A percentile compares a stretch with the other conserved stretches of the same genome.
Evolutionary conservation across 2,329 filamentous ascomycete genomes (phyloP).

Genomic region (Fusarium globosum): DNA sequence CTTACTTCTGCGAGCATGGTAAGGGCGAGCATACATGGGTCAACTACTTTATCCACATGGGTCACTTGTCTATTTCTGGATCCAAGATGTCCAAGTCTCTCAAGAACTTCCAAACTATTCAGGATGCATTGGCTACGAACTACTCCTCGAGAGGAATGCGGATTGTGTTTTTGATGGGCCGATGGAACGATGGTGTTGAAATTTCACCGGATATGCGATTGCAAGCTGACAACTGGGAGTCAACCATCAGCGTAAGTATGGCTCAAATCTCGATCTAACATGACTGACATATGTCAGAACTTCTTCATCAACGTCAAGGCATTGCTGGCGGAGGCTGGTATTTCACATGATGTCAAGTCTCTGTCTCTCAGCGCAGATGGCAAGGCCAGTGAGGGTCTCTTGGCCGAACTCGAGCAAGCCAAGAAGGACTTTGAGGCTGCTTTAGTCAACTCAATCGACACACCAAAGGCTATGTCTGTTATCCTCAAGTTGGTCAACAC

Average conservation of each 20-base stretch:
- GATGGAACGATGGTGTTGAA: slow-evolving; percentile 92
- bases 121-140: slow-evolving; percentile 75
- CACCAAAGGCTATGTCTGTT: slow-evolving; percentile 79
- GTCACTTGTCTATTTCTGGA: slow-evolving; percentile 84
- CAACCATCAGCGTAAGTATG: slow-evolving; percentile 71
- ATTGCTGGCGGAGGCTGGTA: slow-evolving; percentile 59
- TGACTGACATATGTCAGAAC: slow-evolving; percentile 55
- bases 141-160: slow-evolving; percentile 85
- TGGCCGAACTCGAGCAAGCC: slow-evolving; percentile 62
- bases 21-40: slow-evolving; percentile 80
- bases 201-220: slow-evolving; percentile 86
- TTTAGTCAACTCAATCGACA: slow-evolving; percentile 89
- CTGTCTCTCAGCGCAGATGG: slow-evolving; percentile 52
- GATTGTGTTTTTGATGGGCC: slow-evolving; percentile 87
- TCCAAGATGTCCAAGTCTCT: slow-evolving; percentile 96
- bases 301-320: slow-evolving; percentile 70
- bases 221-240: slow-evolving; percentile 82
- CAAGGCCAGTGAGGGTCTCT: slow-evolving; percentile 47
- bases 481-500: slow-evolving; percentile 82
- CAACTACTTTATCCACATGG: slow-evolving; percentile 96
- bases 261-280: background rate
- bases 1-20: slow-evolving; percentile 73
- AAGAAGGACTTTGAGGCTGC: slow-evolving; percentile 67
- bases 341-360: slow-evolving; percentile 49
- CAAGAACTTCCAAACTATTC: slow-evolving; percentile 96